Base-by-base conservation (phyloP, 2,329 filamentous ascomycete genomes). In the Diaporthe sp. region DNA sequence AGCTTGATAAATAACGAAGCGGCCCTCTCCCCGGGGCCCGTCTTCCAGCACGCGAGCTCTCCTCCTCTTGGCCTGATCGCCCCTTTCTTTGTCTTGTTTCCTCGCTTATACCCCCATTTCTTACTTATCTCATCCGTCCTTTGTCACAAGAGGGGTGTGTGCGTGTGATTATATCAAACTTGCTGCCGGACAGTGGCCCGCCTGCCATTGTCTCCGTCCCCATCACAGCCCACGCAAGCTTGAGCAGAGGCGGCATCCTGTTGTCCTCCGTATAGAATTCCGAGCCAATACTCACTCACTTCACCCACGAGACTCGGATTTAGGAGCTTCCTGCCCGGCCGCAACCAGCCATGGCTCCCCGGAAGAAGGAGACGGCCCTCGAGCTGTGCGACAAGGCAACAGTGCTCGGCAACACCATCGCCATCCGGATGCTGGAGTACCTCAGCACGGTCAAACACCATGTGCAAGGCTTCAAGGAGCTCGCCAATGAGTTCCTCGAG, bases 401-500 rank as follows among this genome's bases (percentile, higher is more conserved):
- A 3, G 83, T 87, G 67, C 85, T 91, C 35, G 90, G 90, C 74
- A 92, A 93, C 81, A 88, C 87, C 76, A 92, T 93, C 77, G 89
- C 92, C 0, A 89, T 92, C 61, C 89, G 88, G 77, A 89, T 92
- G 85, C 86, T 92, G 54, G 91, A 93, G 80, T 92, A 91, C 76
- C 85, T 92, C 30, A 89, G 88, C 72, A 87, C 88, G 6, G 86
- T 87, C 74, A 90, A 89, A 78, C 83, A 87, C 47, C 85, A 88
- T 47, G 88, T 88, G 0, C 83, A 87, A 69, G 89, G 89, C 42
- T 90, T 92, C 80, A 87, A 89, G 74, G 83, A 86, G 35, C 86
- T 94, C 28, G 91, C 92, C 13, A 87, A 89, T 76, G 91, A 92
- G 77, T 93, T 94, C 79, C 87, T 94, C 74, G 91, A 93, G 73